These are phyloP conservation scores for Periconia digitata DNA, from an alignment of 2,329 filamentous ascomycete genomes.

Conservation along the genomic window DNA sequence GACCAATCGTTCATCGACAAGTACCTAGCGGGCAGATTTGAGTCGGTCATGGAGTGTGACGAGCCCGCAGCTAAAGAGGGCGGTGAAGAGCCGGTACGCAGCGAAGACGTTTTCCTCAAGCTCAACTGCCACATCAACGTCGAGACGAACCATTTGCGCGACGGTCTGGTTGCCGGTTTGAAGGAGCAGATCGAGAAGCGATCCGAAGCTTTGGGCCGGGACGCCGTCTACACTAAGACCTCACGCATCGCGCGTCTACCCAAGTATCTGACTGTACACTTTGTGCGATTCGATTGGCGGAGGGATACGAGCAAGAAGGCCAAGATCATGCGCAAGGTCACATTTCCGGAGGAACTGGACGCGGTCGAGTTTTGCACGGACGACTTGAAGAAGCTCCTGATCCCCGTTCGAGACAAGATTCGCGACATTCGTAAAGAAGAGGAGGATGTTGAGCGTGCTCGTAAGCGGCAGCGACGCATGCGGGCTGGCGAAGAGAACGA, in stretches of 20 bases:
- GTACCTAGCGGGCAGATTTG: constrained; percentile 83
- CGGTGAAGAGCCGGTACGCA: constrained; percentile 69
- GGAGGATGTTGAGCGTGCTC: constrained; percentile 85
- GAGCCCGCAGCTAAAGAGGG: constrained; percentile 74
- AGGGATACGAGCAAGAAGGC: constrained; percentile 95
- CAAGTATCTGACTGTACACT: constrained; percentile 95
- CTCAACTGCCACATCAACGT: constrained; percentile 93
- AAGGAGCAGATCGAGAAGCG: constrained; percentile 90
- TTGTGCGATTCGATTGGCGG: constrained; percentile 98
- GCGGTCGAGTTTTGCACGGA: constrained; percentile 95
- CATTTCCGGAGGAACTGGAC: constrained; percentile 91
- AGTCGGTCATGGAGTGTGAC: constrained; percentile 78
- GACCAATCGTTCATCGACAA: constrained; percentile 80
- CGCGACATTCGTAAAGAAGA: constrained; percentile 94
- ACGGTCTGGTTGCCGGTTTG: constrained; percentile 80
- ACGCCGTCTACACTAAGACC: constrained; percentile 84
- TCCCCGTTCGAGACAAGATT: constrained; percentile 95
- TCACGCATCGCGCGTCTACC: constrained; percentile 88
- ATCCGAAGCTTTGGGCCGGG: constrained; percentile 73
- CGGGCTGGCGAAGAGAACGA: constrained; percentile 58
- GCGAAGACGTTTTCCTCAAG: constrained; percentile 80
- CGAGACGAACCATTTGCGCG: constrained; percentile 84
- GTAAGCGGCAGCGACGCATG: constrained; percentile 84
- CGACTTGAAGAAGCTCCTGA: constrained; percentile 75
- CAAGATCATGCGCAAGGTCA: constrained; percentile 99